Evolutionary conservation across 176 grass and related monocot species (phyloP).

Genomic region (Saccharum spontaneum): DNA sequence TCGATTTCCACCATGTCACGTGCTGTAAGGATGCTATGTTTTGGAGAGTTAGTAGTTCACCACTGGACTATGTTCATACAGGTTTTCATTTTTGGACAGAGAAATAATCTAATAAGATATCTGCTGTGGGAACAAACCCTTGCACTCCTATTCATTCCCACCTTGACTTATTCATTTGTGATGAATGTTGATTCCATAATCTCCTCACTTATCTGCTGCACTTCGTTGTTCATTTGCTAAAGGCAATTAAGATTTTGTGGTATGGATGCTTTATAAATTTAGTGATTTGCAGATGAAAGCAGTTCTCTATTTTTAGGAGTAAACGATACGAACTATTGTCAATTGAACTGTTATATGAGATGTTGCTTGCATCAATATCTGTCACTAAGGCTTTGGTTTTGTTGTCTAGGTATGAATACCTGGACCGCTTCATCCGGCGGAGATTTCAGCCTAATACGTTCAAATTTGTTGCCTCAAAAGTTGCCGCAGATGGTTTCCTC

Average conservation of each 20-base stretch:
- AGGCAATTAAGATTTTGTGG: neutral
- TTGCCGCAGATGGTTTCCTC: constrained; percentile 66
- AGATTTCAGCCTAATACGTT: constrained; percentile 57
- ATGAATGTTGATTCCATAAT: neutral
- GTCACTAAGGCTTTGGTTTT: neutral
- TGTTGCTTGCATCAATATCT: constrained; percentile 2
- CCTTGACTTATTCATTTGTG: neutral
- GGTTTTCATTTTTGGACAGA: neutral
- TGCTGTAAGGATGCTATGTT: neutral
- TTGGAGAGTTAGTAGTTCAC: neutral
- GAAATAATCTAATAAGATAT: neutral
- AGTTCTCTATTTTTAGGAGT: neutral
- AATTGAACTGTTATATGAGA: neutral
- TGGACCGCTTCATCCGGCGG: constrained; percentile 66
- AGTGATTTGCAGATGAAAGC: neutral
- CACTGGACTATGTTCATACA: neutral
- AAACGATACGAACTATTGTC: neutral
- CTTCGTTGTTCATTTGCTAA: neutral
- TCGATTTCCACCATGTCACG: neutral
- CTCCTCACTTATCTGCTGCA: neutral
- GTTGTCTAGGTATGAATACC: constrained; percentile 82
- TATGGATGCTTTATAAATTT: neutral
- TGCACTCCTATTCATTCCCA: neutral
- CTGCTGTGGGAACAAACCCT: neutral
- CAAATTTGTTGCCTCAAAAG: constrained; percentile 85